Evolutionary conservation across 257 asterid species (phyloP).

Genomic region (Cynanchum wilfordii): DNA sequence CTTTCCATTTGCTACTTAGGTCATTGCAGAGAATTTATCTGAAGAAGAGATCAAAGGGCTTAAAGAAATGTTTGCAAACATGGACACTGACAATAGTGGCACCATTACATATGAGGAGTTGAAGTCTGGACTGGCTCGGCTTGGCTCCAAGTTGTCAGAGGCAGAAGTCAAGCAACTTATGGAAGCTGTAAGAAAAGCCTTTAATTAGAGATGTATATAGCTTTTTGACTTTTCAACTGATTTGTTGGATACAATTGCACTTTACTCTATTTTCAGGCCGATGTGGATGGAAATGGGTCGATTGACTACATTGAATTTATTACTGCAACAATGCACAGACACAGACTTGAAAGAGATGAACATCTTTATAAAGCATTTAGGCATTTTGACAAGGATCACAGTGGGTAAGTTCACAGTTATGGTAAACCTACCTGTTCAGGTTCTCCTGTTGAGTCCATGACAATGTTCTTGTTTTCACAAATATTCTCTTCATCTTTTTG

Average conservation of each 20-base stretch:
- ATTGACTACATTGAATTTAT: constrained; percentile 88
- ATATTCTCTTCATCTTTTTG: background rate
- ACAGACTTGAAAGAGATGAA: constrained; percentile 83
- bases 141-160: constrained; percentile 79
- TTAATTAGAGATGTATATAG: background rate
- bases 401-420: constrained; percentile 60
- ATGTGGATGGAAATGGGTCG: constrained; percentile 92
- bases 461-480: background rate
- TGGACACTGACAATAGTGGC: constrained; percentile 81
- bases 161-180: constrained; percentile 78
- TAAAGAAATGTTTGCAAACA: constrained; percentile 65
- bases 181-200: constrained; percentile 69
- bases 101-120: constrained; percentile 83
- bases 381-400: constrained; percentile 73
- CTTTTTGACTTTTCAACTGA: constrained; percentile 1
- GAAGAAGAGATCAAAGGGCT: constrained; percentile 92
- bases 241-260: constrained; percentile 7
- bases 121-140: constrained; percentile 78
- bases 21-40: constrained; percentile 80
- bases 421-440: constrained; percentile 1
- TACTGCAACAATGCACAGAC: constrained; percentile 96
- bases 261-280: constrained; percentile 54
- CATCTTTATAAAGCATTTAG: constrained; percentile 76
- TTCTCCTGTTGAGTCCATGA: constrained; percentile 22
- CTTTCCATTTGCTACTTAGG: constrained; percentile 36